Evolutionary conservation across 2,329 filamentous ascomycete genomes (phyloP).

Genomic region (Stagonosporopsis chrysanthemi): DNA sequence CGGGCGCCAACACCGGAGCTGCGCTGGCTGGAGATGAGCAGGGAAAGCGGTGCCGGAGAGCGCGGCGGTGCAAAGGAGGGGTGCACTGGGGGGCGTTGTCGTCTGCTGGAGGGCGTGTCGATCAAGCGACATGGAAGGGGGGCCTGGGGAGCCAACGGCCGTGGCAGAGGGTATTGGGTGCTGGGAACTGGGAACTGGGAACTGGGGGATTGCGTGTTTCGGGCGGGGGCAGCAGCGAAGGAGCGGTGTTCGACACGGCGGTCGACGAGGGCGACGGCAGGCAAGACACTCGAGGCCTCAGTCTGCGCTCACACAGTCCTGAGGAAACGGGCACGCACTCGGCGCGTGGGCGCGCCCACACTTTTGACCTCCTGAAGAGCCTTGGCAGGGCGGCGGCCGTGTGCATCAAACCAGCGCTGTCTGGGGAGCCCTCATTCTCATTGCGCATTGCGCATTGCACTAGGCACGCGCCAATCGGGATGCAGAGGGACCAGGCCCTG

Average conservation of each 20-base stretch:
- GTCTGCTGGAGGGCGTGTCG: constrained; percentile 14
- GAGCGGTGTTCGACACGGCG: constrained; percentile 39
- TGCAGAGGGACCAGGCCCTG: constrained; percentile 29
- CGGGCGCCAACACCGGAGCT: too few relatives aligned
- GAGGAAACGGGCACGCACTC: constrained; percentile 15
- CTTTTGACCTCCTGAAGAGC: constrained; percentile 34
- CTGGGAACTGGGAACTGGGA: background rate
- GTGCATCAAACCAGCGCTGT: constrained; percentile 29
- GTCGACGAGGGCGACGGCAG: constrained; percentile 3
- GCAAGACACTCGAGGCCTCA: constrained; percentile 15
- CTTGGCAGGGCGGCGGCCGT: constrained; percentile 28
- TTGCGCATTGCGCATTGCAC: constrained; percentile 9
- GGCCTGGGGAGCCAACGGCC: background rate
- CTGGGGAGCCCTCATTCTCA: constrained; percentile 25
- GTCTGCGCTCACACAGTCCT: constrained; percentile 18
- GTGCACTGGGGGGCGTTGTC: constrained; percentile 14
- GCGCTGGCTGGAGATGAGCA: background rate
- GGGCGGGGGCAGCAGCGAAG: constrained; percentile 34
- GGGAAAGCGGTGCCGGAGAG: constrained; percentile 16
- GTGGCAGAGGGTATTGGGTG: constrained; percentile 3
- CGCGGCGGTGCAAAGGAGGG: constrained; percentile 18
- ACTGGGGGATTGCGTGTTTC: background rate
- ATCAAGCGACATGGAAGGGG: constrained; percentile 19
- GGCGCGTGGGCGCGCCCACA: constrained; percentile 26
- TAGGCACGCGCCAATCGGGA: constrained; percentile 28